Percentiles rank a stretch among this genome's conserved stretches.
Evolutionary conservation across 2,329 filamentous ascomycete species (phyloP).

Genomic region (Alternaria arborescens): DNA sequence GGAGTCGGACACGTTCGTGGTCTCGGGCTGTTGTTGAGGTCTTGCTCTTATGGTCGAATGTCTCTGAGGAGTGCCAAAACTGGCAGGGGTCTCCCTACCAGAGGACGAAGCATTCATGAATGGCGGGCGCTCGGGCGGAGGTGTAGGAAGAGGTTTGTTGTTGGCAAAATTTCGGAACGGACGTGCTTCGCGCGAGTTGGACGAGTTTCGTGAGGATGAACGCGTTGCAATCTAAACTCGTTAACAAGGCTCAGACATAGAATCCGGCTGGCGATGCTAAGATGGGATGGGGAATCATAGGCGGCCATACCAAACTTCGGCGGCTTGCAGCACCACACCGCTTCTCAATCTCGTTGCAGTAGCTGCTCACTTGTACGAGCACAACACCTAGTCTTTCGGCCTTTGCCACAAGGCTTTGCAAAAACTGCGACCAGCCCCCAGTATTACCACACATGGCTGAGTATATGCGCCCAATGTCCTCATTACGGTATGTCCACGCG

Average conservation of each 20-base stretch:
- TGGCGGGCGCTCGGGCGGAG: constrained; percentile 41
- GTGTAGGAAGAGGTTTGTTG: constrained; percentile 49
- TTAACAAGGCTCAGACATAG: constrained; percentile 17
- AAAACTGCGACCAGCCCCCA: constrained; percentile 85
- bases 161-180: constrained; percentile 44
- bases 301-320: constrained; percentile 70
- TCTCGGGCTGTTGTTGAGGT: constrained; percentile 27
- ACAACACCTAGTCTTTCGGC: constrained; percentile 74
- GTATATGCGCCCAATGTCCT: constrained; percentile 76
- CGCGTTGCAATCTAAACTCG: constrained; percentile 46
- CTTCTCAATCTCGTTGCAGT: constrained; percentile 85
- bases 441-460: constrained; percentile 92
- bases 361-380: constrained; percentile 75
- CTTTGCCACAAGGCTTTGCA: constrained; percentile 77
- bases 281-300: neutral
- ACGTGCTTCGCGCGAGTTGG: constrained; percentile 45
- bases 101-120: constrained; percentile 32
- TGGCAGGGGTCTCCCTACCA: constrained; percentile 25
- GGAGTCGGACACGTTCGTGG: constrained; percentile 29
- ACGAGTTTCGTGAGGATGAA: constrained; percentile 50
- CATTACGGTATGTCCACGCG: constrained; percentile 65
- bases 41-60: constrained; percentile 25
- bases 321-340: constrained; percentile 85
- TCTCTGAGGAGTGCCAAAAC: constrained; percentile 23
- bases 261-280: neutral